Evolutionary conservation across 768 basidiomycete genomes (phyloP), one percentile per base, ranked within the genome.

Genomic region (Amanita subjunquillea): DNA sequence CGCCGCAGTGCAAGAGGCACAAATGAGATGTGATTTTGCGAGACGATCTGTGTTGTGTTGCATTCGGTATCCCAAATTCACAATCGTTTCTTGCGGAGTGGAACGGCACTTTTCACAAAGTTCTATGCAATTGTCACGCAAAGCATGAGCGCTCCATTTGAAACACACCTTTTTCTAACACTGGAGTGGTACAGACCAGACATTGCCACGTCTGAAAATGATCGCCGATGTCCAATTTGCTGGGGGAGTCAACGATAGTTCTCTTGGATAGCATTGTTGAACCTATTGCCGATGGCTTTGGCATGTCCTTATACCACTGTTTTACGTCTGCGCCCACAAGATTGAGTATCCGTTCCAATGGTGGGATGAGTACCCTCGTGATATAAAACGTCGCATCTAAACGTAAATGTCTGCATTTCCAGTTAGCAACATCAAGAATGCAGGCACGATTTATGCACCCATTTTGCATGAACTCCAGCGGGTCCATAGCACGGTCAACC

Each of bases 351-450:
- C 96, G 79, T 54, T 89, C 87, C 57, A 99, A 64, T 0, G 95
- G 92, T 7, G 91, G 91, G 41, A 98, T 91, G 43, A 98, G 74
- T 13, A 93, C 83, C 42, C 79, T 74, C 0, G 79, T 77, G 60
- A 99, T 94, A 65, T 99, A 98, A 65, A 97, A 96, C 9, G 74
- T 64, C 4, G 83, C 85, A 59, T 99, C 94, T n/a, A 97, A 76
- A 17, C 81, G 80, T 42, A 80, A 68, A 55, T 83, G 76, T 38
- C 87, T 90, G 6, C 17, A 15, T 30, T 3, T 6, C 47, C 3
- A 29, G 38, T 23, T 50, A n/a, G 46, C 22, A 34, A 56, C 37
- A 5, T 49, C 34, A 27, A 51, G 6, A 29, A 41, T 13, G 9
- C 0, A 25, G 17, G 22, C 39, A 32, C 38, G 23, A 7, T 32